Percentiles rank a stretch among this genome's conserved stretches.
Conservation (phyloP, 768 basidiomycete genomes). For the Butyriboletus loyo region DNA sequence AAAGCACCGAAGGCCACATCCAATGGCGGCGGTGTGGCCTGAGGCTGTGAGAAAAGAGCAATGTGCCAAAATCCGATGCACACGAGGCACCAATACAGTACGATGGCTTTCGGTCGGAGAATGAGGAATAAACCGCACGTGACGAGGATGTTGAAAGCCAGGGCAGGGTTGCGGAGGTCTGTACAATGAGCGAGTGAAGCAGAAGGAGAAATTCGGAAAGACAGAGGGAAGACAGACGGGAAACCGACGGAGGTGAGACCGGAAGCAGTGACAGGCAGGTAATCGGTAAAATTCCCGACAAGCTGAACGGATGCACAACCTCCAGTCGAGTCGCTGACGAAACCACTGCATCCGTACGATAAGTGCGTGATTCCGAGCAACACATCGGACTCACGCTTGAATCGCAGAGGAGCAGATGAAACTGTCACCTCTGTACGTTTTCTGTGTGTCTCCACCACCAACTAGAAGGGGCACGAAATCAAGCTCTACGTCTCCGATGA, state of each 20-base stretch:
- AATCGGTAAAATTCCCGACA: slow-evolving; percentile 71
- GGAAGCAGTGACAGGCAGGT: slow-evolving; percentile 52
- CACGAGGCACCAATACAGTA: slow-evolving; percentile 73
- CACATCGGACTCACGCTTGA: slow-evolving; percentile 57
- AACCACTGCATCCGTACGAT: slow-evolving; percentile 44
- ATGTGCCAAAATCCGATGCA: slow-evolving; percentile 88
- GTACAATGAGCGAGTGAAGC: slow-evolving; percentile 58
- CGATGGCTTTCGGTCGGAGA: slow-evolving; percentile 65
- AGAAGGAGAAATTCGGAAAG: slow-evolving; percentile 52
- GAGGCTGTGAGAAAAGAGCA: slow-evolving; percentile 73
- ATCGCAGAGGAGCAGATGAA: slow-evolving; percentile 84
- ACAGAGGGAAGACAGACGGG: slow-evolving; percentile 69
- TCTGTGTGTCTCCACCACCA: slow-evolving; percentile 73
- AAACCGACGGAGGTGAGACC: slow-evolving; percentile 74
- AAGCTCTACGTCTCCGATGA: slow-evolving; percentile 64
- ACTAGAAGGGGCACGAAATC: slow-evolving; percentile 74
- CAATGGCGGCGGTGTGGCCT: slow-evolving; percentile 60
- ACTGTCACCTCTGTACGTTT: slow-evolving; percentile 78
- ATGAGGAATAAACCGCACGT: slow-evolving; percentile 68
- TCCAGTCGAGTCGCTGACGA: slow-evolving; percentile 60
- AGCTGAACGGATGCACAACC: slow-evolving; percentile 75
- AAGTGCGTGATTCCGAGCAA: slow-evolving; percentile 3
- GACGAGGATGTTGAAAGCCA: slow-evolving; percentile 70
- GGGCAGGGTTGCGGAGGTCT: slow-evolving; percentile 66
- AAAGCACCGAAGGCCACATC: slow-evolving; percentile 74